These are phyloP conservation scores for Coffea eugenioides DNA, from an alignment of 257 asterid species.

Conservation along the genomic window DNA sequence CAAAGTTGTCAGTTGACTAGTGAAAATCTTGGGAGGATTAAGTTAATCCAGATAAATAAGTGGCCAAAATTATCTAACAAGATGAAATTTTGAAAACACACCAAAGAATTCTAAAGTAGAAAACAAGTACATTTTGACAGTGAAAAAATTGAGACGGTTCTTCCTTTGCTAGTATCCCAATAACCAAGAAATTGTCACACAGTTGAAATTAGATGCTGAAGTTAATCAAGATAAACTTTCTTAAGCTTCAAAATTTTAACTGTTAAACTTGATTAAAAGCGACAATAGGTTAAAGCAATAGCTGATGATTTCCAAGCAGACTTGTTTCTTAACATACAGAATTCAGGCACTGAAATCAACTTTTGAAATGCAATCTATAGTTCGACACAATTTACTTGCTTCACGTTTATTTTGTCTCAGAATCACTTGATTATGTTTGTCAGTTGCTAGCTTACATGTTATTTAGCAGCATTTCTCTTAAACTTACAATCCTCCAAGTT, in stretches of 20 bases:
- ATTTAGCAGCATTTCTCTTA: neutral
- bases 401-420: neutral
- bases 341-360: neutral
- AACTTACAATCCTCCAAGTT: neutral
- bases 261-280: neutral
- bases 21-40: neutral
- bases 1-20: neutral
- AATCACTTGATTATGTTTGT: no score
- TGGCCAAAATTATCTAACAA: neutral
- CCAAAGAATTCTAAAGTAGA: neutral
- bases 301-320: no score
- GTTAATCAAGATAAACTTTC: neutral
- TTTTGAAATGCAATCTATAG: neutral
- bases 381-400: neutral
- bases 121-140: neutral
- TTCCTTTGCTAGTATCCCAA: neutral
- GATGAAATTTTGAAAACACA: neutral
- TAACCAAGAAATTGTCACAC: neutral
- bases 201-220: conserved; percentile 2
- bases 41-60: neutral
- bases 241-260: neutral
- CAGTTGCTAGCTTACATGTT: neutral
- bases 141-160: neutral
- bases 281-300: neutral
- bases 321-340: neutral